Conservation (phyloP, 352 stramenopile species). For the Phytophthora vignae region DNA sequence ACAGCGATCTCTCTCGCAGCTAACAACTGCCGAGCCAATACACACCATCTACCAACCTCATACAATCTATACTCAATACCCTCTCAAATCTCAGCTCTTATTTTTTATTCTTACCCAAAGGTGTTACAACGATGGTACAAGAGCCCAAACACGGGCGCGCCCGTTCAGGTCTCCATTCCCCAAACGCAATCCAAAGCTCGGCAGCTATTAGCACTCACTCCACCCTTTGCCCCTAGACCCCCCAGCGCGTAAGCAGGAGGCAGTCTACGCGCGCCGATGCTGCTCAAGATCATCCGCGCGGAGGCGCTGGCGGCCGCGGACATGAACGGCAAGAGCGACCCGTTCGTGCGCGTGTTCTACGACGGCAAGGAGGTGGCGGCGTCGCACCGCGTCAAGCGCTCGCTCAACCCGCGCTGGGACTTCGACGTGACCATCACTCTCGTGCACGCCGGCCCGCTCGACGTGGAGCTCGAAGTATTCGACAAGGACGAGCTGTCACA, state of each 20-base stretch:
- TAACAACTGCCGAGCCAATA: too few species aligned
- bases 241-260: too few species aligned
- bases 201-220: too few species aligned
- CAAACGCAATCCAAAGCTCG: constrained; percentile 22
- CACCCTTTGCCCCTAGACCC: too few species aligned
- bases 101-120: neutral
- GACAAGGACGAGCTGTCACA: constrained; percentile 76
- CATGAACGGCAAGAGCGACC: constrained; percentile 71
- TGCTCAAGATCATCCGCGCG: constrained; percentile 77
- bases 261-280: constrained; percentile 38
- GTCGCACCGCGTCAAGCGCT: constrained; percentile 76
- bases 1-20: too few species aligned
- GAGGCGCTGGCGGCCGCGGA: constrained; percentile 76
- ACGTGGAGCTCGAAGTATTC: constrained; percentile 77
- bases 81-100: neutral
- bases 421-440: constrained; percentile 68
- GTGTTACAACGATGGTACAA: too few species aligned
- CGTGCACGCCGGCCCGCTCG: constrained; percentile 57
- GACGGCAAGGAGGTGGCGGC: constrained; percentile 76
- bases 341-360: constrained; percentile 80
- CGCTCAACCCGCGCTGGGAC: constrained; percentile 82
- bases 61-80: neutral
- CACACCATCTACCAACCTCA: too few species aligned
- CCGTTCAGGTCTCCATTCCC: constrained; percentile 21
- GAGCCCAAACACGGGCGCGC: neutral